phyloP scores from a whole-genome alignment of 495 filamentous ascomycete species.

The Cenococcum geophilum region DNA sequence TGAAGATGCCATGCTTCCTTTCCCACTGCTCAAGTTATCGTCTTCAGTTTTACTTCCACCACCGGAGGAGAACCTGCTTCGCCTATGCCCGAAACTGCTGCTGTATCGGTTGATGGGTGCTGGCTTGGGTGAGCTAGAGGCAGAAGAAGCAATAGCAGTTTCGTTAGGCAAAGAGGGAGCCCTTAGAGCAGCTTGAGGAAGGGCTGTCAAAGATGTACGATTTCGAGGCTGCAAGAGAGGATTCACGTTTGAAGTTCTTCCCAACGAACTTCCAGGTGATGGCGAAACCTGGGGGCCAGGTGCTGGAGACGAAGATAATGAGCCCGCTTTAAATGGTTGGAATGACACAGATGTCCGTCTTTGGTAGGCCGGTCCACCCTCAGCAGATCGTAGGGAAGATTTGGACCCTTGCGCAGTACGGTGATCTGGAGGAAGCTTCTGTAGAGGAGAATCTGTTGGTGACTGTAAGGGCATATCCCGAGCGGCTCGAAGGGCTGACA shows the following conservation, averaged over 20 bases:
- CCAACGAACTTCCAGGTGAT: constrained; percentile 57
- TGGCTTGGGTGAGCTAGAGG: constrained; percentile 68
- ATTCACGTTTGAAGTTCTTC: constrained; percentile 45
- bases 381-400: constrained; percentile 52
- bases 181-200: constrained; percentile 60
- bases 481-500: constrained; percentile 73
- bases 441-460: constrained; percentile 53
- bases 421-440: constrained; percentile 54
- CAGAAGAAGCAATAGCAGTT: constrained; percentile 53
- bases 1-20: constrained; percentile 76
- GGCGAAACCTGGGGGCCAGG: constrained; percentile 48
- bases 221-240: constrained; percentile 58
- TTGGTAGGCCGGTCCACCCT: constrained; percentile 47
- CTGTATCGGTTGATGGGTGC: constrained; percentile 62
- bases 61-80: constrained; percentile 67
- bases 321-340: constrained; percentile 90
- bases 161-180: constrained; percentile 49
- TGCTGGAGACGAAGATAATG: constrained; percentile 83
- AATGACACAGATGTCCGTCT: constrained; percentile 87
- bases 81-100: constrained; percentile 84
- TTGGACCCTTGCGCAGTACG: constrained; percentile 55
- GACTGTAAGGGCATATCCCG: constrained; percentile 48
- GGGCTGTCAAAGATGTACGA: constrained; percentile 57
- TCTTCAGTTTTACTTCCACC: constrained; percentile 69
- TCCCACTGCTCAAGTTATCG: constrained; percentile 79